A percentile compares a stretch with the other conserved stretches of the same genome.
Evolutionary conservation across 257 asterid species (phyloP).

Genomic region (Solanum gracilifrons): DNA sequence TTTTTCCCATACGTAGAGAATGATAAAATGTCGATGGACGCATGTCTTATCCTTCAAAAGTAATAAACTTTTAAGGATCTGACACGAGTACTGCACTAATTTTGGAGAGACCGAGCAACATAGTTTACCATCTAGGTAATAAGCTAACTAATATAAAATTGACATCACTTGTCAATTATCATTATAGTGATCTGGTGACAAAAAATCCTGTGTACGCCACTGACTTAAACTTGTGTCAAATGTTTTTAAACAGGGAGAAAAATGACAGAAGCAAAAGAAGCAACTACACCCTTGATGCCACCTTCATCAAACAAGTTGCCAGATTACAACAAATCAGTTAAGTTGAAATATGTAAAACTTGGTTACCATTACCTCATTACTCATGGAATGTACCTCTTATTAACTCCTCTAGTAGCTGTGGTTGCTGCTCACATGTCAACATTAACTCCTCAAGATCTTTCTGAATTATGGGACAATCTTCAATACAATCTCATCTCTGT

Average conservation of each 20-base stretch:
- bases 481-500: conserved; percentile 23
- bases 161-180: neutral
- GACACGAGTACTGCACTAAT: neutral
- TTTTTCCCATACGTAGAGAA: neutral
- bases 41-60: neutral
- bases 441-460: conserved; percentile 12
- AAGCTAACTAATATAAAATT: neutral
- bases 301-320: conserved; percentile 24
- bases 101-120: neutral
- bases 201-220: neutral
- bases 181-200: neutral
- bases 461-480: conserved; percentile 25
- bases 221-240: neutral
- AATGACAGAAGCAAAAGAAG: conserved; percentile 18
- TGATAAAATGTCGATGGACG: neutral
- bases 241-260: conserved; percentile 7
- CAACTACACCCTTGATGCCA: conserved; percentile 10
- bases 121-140: neutral
- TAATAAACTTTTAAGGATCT: neutral
- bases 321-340: conserved; percentile 24
- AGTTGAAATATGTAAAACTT: conserved; percentile 27
- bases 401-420: conserved; percentile 10
- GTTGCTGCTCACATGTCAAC: conserved; percentile 28
- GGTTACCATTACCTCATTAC: conserved; percentile 28
- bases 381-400: conserved; percentile 25